These are phyloP conservation scores for Stentor roeselii DNA, from an alignment of 73 alveolate species.

Conservation along the genomic window DNA sequence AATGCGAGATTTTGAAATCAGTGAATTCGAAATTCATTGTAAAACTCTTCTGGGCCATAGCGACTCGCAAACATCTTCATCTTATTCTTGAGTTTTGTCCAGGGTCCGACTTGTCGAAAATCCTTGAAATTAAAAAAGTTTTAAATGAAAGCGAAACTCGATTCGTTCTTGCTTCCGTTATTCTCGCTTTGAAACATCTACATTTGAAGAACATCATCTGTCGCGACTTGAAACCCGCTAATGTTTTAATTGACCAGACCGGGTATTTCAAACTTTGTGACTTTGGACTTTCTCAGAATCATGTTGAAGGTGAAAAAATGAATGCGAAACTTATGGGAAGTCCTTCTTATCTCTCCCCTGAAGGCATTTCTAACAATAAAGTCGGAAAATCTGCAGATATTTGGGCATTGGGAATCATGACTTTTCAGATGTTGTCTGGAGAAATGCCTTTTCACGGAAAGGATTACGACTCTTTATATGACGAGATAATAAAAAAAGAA, in stretches of 20 bases:
- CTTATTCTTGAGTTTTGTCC: slow-evolving; percentile 25
- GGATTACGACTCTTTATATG: neutral
- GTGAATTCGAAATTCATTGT: neutral
- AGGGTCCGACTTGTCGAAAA: slow-evolving; percentile 41
- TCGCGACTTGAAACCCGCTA: slow-evolving; percentile 65
- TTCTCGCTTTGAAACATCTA: slow-evolving; percentile 46
- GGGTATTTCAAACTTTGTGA: slow-evolving; percentile 48
- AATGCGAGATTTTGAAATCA: neutral
- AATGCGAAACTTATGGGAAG: slow-evolving; percentile 51
- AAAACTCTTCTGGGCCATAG: neutral
- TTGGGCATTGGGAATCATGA: slow-evolving; percentile 48
- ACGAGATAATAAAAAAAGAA: neutral
- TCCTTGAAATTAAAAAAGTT: slow-evolving; percentile 33
- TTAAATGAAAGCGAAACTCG: slow-evolving; percentile 51
- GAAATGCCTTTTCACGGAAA: slow-evolving; percentile 34
- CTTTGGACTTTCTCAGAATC: slow-evolving; percentile 50
- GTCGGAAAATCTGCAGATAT: slow-evolving; percentile 46
- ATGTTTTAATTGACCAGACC: slow-evolving; percentile 28
- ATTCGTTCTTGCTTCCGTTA: slow-evolving; percentile 36
- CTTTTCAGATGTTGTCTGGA: slow-evolving; percentile 44
- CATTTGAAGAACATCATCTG: slow-evolving; percentile 48
- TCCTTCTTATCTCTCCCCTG: slow-evolving; percentile 50
- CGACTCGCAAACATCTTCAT: neutral
- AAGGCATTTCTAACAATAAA: slow-evolving; percentile 36
- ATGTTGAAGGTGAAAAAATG: slow-evolving; percentile 37